Base-by-base conservation (phyloP, 1,284 basidiomycete species). In the Cryptococcus depauperatus region DNA sequence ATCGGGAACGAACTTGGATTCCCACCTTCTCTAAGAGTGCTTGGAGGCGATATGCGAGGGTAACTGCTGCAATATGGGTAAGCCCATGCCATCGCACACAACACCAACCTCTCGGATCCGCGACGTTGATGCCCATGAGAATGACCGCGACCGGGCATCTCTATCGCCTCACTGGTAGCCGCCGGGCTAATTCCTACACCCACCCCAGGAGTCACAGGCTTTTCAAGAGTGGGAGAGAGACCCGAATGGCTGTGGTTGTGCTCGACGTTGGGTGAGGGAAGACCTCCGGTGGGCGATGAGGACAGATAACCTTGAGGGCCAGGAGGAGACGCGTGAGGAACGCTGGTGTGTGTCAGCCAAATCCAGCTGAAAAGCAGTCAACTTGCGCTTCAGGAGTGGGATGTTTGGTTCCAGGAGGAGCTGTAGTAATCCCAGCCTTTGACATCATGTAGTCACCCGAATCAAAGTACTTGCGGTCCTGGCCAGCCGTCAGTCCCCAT, bases 391-490 rank as follows among this genome's bases (percentile, higher is more conserved):
- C 87, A 25, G 91, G 90, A 69, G 87, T 92, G 21, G 91, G 91
- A 58, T 95, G 95, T 38, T 89, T 85, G 23, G 89, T 95, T 34
- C 91, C 91, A 41, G 93, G 87, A 13, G 82, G 79, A 68, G 88
- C 85, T 37, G 88, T 83, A 19, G 84, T 51, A 33, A 87, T 85
- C 27, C 92, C 91, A 3, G 91, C 92, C 72, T 96, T 95, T 45
- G 88, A 91, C 58, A 96, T 77, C 42, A 90, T 90, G 66, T 96
- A 96, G 71, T 96, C 91, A 52, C 92, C 92, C 50, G 92, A 96
- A 73, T 96, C 91, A 70, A 96, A 96, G 75, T 89, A 96, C 71
- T 95, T 95, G 64, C 91, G 86, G 70, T 95, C 91, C 88, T 95
- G 61, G 21, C 4, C n/a, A 16, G 22, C 30, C 19, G 46, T 27